A percentile compares a stretch with the other conserved stretches of the same genome.
phyloP scores from a whole-genome alignment of 352 stramenopile species.

The Phytophthora sansomeana region DNA sequence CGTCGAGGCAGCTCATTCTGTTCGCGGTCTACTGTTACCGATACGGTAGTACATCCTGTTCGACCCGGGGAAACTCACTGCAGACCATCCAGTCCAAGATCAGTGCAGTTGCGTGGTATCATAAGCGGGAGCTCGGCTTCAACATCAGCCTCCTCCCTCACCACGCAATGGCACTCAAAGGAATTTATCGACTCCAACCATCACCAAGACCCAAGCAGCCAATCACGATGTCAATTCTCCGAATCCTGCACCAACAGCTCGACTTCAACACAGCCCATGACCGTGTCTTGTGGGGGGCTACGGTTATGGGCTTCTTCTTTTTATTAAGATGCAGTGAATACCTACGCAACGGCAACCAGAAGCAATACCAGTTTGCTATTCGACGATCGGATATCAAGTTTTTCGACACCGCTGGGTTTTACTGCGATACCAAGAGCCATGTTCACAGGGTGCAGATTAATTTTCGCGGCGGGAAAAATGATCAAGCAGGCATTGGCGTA shows the following conservation, averaged over 20 bases:
- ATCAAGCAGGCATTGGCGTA: no score
- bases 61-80: conserved; percentile 23
- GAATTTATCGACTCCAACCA: conserved; percentile 29
- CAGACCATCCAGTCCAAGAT: conserved; percentile 45
- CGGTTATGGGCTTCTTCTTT: no score
- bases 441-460: no score
- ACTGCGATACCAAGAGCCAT: no score
- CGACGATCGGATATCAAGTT: no score
- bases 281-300: conserved; percentile 42
- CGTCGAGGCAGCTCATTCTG: conserved; percentile 8
- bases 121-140: conserved; percentile 27
- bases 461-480: no score
- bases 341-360: no score
- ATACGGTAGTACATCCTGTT: not conserved
- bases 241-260: conserved; percentile 9
- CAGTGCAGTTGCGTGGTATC: conserved; percentile 36
- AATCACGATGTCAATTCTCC: conserved; percentile 29
- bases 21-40: not conserved
- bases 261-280: conserved; percentile 35
- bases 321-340: no score
- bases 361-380: no score
- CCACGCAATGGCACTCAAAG: conserved; percentile 35
- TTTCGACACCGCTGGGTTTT: no score
- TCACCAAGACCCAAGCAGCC: conserved; percentile 14
- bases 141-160: conserved; percentile 21